These are phyloP conservation scores for Daldinia sp. DNA, from an alignment of 2,329 filamentous ascomycete species.

Conservation along the genomic window DNA sequence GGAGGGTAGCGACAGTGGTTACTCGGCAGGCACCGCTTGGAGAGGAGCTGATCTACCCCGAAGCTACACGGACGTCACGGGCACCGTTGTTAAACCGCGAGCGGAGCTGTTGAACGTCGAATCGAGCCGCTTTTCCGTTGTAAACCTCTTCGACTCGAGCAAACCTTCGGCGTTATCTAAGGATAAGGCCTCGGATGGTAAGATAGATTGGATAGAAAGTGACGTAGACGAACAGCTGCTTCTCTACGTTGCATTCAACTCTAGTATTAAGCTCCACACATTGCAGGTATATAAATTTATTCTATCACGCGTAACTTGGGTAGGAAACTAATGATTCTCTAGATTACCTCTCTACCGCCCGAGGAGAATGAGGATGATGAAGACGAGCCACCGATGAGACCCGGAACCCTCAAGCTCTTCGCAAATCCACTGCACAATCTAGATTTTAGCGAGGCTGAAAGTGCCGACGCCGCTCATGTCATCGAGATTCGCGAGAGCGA, in stretches of 20 bases:
- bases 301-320: not conserved
- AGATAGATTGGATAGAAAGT: constrained; percentile 90
- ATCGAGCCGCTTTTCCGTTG: constrained; percentile 75
- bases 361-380: constrained; percentile 62
- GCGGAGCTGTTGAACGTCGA: constrained; percentile 90
- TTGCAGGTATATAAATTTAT: constrained; percentile 60
- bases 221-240: constrained; percentile 97
- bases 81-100: constrained; percentile 79
- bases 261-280: constrained; percentile 88
- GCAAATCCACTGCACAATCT: constrained; percentile 89
- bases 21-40: constrained; percentile 67
- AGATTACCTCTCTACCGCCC: constrained; percentile 84
- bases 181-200: constrained; percentile 89
- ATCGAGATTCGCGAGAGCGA: constrained; percentile 78
- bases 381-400: constrained; percentile 80
- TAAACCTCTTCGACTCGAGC: constrained; percentile 75
- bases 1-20: constrained; percentile 51
- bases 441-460: constrained; percentile 94
- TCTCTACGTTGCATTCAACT: constrained; percentile 89
- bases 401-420: constrained; percentile 84
- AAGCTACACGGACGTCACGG: constrained; percentile 84
- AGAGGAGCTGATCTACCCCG: constrained; percentile 77
- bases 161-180: constrained; percentile 74
- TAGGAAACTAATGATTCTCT: constrained; percentile 45
- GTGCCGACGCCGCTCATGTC: constrained; percentile 80